A percentile compares a stretch with the other conserved stretches of the same genome.
Evolutionary conservation across 257 asterid genomes (phyloP).

Genomic region (Nyctanthes arbortristis): DNA sequence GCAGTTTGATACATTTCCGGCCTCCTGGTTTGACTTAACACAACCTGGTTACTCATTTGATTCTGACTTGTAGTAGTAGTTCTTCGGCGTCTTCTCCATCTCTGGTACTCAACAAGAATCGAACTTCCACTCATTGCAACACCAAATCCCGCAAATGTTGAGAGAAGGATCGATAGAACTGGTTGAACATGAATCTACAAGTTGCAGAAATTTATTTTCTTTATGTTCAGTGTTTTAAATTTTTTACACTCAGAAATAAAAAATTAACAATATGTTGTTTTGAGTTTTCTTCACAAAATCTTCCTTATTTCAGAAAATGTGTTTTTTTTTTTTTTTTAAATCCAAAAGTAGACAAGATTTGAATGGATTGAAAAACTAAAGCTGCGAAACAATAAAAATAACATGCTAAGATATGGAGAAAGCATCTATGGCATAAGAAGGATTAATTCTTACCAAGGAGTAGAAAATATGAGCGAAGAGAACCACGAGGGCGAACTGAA

Average conservation of each 20-base stretch:
- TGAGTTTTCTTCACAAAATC: background rate
- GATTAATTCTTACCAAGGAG: conserved; percentile 53
- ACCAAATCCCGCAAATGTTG: conserved; percentile 84
- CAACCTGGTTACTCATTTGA: conserved; percentile 26
- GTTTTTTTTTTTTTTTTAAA: background rate
- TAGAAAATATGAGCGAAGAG: conserved; percentile 79
- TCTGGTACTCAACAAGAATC: conserved; percentile 49
- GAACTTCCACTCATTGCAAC: conserved; percentile 80
- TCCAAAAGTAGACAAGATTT: background rate
- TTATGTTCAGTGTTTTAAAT: too few species aligned
- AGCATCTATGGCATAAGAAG: background rate
- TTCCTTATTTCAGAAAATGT: too few species aligned
- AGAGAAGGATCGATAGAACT: conserved; percentile 62
- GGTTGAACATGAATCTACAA: conserved; percentile 68
- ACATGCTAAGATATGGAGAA: background rate
- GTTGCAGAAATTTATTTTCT: too few species aligned
- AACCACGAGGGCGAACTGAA: conserved; percentile 73
- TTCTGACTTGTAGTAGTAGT: conserved; percentile 33
- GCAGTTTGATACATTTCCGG: conserved; percentile 38
- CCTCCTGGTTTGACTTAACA: conserved; percentile 32
- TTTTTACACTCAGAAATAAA: too few species aligned
- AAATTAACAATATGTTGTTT: background rate
- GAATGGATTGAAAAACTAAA: background rate
- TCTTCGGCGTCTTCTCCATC: conserved; percentile 60
- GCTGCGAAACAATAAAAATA: background rate